Percentiles rank a stretch among this genome's conserved stretches.
These are phyloP conservation scores for Mycena crocata DNA, from an alignment of 768 basidiomycete genomes.

Conservation along the genomic window DNA sequence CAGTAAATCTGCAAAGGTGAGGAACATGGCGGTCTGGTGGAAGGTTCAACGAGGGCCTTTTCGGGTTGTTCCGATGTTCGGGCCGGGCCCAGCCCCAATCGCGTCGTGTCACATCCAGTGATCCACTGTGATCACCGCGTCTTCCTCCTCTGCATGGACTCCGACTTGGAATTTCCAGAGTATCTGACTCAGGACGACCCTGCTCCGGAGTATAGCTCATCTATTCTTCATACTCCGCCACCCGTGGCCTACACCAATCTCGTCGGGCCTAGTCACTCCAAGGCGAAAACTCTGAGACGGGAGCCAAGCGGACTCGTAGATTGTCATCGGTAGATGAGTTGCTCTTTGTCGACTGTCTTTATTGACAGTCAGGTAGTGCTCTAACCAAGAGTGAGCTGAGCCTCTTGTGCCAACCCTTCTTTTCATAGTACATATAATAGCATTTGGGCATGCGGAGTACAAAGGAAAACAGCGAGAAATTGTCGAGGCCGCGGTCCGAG, in stretches of 20 bases:
- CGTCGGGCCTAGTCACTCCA: conserved; percentile 26
- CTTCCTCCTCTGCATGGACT: conserved; percentile 26
- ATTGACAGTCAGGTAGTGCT: conserved; percentile 1
- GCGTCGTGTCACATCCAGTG: background rate
- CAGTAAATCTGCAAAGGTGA: too few species aligned
- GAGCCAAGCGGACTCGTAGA: conserved; percentile 30
- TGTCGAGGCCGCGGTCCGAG: conserved; percentile 74
- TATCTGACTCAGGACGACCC: conserved; percentile 13
- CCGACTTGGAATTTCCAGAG: conserved; percentile 23
- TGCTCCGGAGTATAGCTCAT: conserved; percentile 19
- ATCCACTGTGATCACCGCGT: too few species aligned
- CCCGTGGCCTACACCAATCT: conserved; percentile 27
- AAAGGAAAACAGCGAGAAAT: conserved; percentile 86
- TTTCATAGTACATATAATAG: conserved; percentile 48
- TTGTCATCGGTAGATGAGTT: conserved; percentile 31
- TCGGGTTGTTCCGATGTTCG: too few species aligned
- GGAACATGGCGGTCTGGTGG: too few species aligned
- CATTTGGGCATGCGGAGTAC: conserved; percentile 75
- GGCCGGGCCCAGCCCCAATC: background rate
- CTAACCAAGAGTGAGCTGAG: conserved; percentile 22
- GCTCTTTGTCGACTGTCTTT: background rate
- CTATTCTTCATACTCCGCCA: conserved; percentile 27
- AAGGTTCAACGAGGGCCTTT: too few species aligned
- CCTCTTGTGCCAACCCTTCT: background rate
- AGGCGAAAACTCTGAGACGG: conserved; percentile 24